Evolutionary conservation across 1,284 basidiomycete species (phyloP).

Genomic region (Athelia sp.): DNA sequence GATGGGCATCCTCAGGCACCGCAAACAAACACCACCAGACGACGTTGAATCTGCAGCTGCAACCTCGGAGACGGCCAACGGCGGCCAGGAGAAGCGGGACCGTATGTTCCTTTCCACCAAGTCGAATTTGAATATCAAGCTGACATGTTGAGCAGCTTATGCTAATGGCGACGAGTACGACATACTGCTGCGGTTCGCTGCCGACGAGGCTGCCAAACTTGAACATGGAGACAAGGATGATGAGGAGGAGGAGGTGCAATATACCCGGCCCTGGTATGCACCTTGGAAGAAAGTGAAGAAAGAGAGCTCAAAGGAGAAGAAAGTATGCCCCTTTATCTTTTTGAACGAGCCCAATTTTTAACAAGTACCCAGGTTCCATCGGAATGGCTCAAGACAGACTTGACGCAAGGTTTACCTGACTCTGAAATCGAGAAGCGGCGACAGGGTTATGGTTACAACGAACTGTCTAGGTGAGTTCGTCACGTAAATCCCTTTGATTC

Average conservation of each 20-base stretch:
- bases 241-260: constrained; percentile 10
- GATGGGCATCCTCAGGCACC: constrained; percentile 1
- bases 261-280: constrained; percentile 19
- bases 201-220: constrained; percentile 6
- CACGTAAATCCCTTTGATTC: no score
- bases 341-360: no score
- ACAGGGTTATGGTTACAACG: constrained; percentile 38
- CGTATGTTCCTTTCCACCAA: background rate
- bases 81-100: background rate
- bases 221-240: constrained; percentile 9
- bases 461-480: no score
- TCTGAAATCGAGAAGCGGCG: constrained; percentile 29
- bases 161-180: constrained; percentile 4
- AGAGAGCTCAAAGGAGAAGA: constrained; percentile 18
- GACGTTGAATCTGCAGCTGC: background rate
- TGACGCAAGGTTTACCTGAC: constrained; percentile 34
- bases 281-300: constrained; percentile 35
- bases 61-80: background rate
- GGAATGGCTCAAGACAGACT: constrained; percentile 42
- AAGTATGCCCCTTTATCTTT: no score
- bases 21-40: background rate
- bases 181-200: constrained; percentile 1
- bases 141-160: background rate
- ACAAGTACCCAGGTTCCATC: constrained; percentile 25
- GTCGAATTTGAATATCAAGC: background rate